Evolutionary conservation across 495 filamentous ascomycete genomes (phyloP), one percentile per base, ranked within the genome.

Genomic region (Xylaria telfairii): DNA sequence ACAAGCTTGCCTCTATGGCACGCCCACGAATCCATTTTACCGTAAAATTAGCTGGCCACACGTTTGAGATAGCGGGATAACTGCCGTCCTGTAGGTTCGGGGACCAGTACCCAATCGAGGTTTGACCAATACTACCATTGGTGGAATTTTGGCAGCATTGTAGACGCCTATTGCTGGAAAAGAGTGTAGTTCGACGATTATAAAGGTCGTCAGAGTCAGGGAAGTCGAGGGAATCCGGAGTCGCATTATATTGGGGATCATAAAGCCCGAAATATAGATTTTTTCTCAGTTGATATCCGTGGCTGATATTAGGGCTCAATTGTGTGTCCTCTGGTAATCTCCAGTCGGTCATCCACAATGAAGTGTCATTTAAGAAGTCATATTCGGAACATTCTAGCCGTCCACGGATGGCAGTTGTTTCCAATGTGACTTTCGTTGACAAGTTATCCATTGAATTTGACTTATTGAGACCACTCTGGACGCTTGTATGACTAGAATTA

Each of bases 141-240:
- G 73, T 80, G 10, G 70, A 71, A 66, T 82, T 82, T 6, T 70
- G 69, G 61, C 80, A 83, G 49, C 81, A 82, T 32, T 63, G 51
- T 3, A 83, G 53, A 17, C 69, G 37, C 12, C 60, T 64, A 24
- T 72, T 68, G 21, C 75, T 74, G 26, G 67, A 71, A 30, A 79
- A 80, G 1, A 78, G 71, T 21, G 73, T 64, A 12, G 71, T 69
- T 53, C 3, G 42, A 21, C 49, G 65, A 37, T 65, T n/a, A n/a
- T n/a, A n/a, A n/a, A n/a, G n/a, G n/a, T n/a, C n/a, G n/a, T n/a
- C n/a, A n/a, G n/a, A n/a, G n/a, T n/a, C n/a, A n/a, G n/a, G n/a
- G n/a, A n/a, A n/a, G n/a, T n/a, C n/a, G n/a, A n/a, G n/a, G n/a
- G n/a, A n/a, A n/a, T n/a, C n/a, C n/a, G n/a, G n/a, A n/a, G n/a